Percentiles rank a stretch among this genome's conserved stretches.
Conservation (phyloP, 768 basidiomycete genomes). For the Boletus subcaerulescens region DNA sequence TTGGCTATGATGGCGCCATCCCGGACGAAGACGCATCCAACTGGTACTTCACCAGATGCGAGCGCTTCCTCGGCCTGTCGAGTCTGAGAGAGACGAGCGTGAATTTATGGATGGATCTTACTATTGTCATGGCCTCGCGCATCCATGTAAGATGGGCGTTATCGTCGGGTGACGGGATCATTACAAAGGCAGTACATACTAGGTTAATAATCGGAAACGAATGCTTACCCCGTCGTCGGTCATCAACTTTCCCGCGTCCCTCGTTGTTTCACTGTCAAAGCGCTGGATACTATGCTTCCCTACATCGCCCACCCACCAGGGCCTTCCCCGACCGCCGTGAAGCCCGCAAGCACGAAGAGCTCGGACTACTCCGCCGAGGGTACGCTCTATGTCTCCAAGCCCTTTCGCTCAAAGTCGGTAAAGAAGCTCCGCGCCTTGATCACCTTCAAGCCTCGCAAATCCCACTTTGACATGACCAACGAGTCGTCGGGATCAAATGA, state of each 20-base stretch:
- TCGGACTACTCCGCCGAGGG: conserved; percentile 51
- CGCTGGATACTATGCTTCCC: conserved; percentile 1
- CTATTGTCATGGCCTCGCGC: conserved; percentile 82
- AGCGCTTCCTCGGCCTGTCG: conserved; percentile 83
- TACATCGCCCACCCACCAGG: conserved; percentile 4
- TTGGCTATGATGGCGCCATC: conserved; percentile 72
- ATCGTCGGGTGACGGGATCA: not conserved
- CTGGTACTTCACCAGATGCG: conserved; percentile 84
- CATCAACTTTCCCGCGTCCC: too few species aligned
- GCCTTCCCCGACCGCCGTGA: conserved; percentile 11
- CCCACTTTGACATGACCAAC: conserved; percentile 82
- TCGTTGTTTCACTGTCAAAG: not conserved
- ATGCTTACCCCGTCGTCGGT: too few species aligned
- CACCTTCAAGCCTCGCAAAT: conserved; percentile 84
- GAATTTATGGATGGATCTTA: conserved; percentile 24
- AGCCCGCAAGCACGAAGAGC: not conserved
- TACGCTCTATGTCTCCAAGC: conserved; percentile 71
- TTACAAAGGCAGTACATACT: not conserved
- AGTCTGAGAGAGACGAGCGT: conserved; percentile 4
- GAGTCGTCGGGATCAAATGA: conserved; percentile 72
- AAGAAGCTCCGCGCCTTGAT: conserved; percentile 81
- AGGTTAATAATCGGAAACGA: too few species aligned
- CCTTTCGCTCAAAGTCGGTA: conserved; percentile 67
- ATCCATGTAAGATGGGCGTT: conserved; percentile 62
- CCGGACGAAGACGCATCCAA: conserved; percentile 93